Evolutionary conservation across 2,329 filamentous ascomycete species (phyloP), one percentile per base, ranked within the genome.

Genomic region (Nigrograna mackinnonii): DNA sequence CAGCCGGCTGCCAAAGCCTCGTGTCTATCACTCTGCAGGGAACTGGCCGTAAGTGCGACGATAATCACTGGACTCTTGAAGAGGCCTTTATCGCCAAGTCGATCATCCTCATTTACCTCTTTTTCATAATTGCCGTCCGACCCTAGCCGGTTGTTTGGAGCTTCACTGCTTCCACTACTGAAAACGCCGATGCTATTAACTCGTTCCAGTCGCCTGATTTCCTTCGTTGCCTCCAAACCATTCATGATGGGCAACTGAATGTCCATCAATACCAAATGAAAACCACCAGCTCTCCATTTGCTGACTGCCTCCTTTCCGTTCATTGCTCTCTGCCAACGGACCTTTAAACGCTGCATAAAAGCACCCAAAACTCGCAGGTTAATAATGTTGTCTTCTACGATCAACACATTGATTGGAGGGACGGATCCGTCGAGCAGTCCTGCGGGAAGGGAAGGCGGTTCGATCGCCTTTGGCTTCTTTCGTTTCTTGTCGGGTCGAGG

Each of bases 61-160:
- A 99, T 97, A 62, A 97, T 97, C 58, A 99, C 91, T 0, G 94
- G 92, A 53, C 89, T 95, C 71, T 96, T 96, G 78, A 97, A 97
- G 37, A 94, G 70, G 24, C 76, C 52, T 43, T 58, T 78, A 52
- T 86, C 86, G 28, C 79, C 76, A 4, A 92, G 77, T 51, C 82
- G 83, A 64, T 92, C 89, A 50, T 87, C 79, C 21, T 83, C 84
- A 6, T 78, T 73, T 6, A 69, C 38, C 26, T 69, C 64, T 32
- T 58, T 45, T 35, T 62, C 60, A 17, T 46, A 44, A 21, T 50
- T 61, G 30, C 72, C 67, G 16, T 72, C 68, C 45, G 76, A 73
- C 2, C 49, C 58, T 4, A 61, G 50, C 26, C 57, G 55, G 33
- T 48, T 61, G 46, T 64, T 59, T 13, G 62, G 58, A 6, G 65